phyloP scores from a whole-genome alignment of 768 basidiomycete genomes.

The Scleroderma bovista region DNA sequence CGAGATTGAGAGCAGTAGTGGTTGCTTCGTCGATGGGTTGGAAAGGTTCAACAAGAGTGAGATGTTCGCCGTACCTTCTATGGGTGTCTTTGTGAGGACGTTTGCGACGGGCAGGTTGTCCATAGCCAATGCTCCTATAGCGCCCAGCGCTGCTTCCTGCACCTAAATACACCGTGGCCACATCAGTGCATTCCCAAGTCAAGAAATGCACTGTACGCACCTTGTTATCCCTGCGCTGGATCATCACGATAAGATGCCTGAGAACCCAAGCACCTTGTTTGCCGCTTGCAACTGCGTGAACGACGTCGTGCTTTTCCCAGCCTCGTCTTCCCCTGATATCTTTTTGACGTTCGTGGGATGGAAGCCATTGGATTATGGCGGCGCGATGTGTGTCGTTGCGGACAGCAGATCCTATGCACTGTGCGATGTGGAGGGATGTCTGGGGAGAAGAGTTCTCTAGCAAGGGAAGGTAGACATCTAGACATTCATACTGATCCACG shows the following conservation, averaged over 20 bases:
- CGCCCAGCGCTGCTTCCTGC: slow-evolving; percentile 61
- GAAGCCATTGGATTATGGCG: slow-evolving; percentile 57
- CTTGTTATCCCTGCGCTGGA: slow-evolving; percentile 52
- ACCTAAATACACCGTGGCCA: slow-evolving; percentile 31
- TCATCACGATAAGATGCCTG: slow-evolving; percentile 42
- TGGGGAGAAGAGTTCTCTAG: slow-evolving; percentile 41
- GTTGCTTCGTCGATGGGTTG: slow-evolving; percentile 6
- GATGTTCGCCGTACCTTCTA: slow-evolving; percentile 36
- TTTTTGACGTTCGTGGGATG: slow-evolving; percentile 46
- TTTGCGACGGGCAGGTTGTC: slow-evolving; percentile 53
- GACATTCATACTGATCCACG: slow-evolving; percentile 41
- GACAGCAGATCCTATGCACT: slow-evolving; percentile 50
- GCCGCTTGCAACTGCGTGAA: slow-evolving; percentile 32
- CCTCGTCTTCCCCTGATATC: slow-evolving; percentile 58
- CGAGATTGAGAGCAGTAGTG: slow-evolving; percentile 29
- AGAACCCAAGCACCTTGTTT: slow-evolving; percentile 58
- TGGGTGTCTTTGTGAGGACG: slow-evolving; percentile 38
- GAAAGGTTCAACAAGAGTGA: slow-evolving; percentile 3
- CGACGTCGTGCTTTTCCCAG: slow-evolving; percentile 61
- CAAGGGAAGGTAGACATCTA: slow-evolving; percentile 66
- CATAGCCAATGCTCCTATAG: slow-evolving; percentile 59
- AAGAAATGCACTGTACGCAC: slow-evolving; percentile 20
- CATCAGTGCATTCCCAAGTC: not conserved
- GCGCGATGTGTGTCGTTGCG: slow-evolving; percentile 45
- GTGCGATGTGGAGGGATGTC: slow-evolving; percentile 47